phyloP scores from a whole-genome alignment of 1,284 basidiomycete species.

The Marasmius tenuissimus region DNA sequence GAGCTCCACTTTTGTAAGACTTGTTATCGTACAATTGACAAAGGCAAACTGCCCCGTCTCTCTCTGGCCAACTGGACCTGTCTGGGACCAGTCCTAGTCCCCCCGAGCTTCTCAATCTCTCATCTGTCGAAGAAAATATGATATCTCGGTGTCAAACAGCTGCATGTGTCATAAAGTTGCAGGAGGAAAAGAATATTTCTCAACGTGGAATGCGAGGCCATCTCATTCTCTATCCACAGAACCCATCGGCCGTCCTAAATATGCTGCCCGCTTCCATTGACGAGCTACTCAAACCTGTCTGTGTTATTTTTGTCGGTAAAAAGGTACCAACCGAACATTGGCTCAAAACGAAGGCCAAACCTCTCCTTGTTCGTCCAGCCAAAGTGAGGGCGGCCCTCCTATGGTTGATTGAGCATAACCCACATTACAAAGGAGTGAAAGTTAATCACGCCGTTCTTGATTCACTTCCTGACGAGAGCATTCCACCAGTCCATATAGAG shows the following conservation, averaged over 20 bases:
- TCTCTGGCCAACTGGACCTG: constrained; percentile 2
- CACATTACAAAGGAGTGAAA: constrained; percentile 26
- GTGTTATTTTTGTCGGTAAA: constrained; percentile 4
- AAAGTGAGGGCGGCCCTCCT: constrained; percentile 20
- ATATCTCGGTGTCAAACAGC: not conserved
- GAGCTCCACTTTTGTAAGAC: not conserved
- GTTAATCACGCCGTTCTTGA: constrained; percentile 25
- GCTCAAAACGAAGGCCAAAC: not conserved
- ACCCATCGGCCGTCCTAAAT: not conserved
- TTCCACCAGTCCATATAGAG: constrained; percentile 28
- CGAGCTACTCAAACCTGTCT: not conserved
- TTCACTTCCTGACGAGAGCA: constrained; percentile 10
- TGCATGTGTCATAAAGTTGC: not conserved
- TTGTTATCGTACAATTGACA: not conserved
- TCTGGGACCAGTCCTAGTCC: constrained; percentile 3
- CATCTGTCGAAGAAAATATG: constrained; percentile 8
- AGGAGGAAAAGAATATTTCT: not conserved
- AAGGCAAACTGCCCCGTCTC: not conserved
- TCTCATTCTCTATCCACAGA: constrained; percentile 6
- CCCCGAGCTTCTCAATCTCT: not conserved
- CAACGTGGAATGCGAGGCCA: constrained; percentile 7
- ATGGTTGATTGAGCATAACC: constrained; percentile 34
- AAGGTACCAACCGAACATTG: not conserved
- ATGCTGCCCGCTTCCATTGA: constrained; percentile 3
- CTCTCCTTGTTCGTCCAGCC: not conserved